Conservation (phyloP, 306 rosid genomes). For the Vigna trinervia region DNA sequence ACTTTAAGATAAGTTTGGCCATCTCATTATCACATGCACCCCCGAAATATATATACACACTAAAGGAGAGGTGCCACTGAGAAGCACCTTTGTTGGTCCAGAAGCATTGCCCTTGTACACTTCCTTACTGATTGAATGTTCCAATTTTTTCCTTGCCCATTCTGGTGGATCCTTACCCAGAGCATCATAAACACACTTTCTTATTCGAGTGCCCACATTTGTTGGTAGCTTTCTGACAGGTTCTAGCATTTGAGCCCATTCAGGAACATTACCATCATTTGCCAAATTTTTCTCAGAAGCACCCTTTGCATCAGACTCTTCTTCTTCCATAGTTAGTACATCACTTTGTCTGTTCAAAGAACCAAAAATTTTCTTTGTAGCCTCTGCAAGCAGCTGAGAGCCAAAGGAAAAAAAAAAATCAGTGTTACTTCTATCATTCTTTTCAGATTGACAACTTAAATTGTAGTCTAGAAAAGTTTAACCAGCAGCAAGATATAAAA, state of each 20-base stretch:
- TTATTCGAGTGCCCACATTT: slow-evolving; percentile 97
- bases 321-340: slow-evolving; percentile 80
- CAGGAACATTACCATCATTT: slow-evolving; percentile 72
- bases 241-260: slow-evolving; percentile 89
- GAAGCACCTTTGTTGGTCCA: slow-evolving; percentile 95
- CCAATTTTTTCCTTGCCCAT: slow-evolving; percentile 84
- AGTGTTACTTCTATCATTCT: slow-evolving; percentile 32
- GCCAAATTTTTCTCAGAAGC: slow-evolving; percentile 56
- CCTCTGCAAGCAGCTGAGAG: slow-evolving; percentile 94
- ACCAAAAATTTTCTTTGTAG: slow-evolving; percentile 83
- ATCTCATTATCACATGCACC: slow-evolving; percentile 2
- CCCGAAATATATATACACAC: neutral
- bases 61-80: slow-evolving; percentile 42
- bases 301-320: slow-evolving; percentile 64
- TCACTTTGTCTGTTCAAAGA: slow-evolving; percentile 62
- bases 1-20: slow-evolving; percentile 16
- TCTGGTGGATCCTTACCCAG: slow-evolving; percentile 85
- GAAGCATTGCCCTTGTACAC: slow-evolving; percentile 99
- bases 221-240: slow-evolving; percentile 98
- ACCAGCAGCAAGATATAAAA: slow-evolving; percentile 33
- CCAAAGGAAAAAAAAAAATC: slow-evolving; percentile 38
- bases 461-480: slow-evolving; percentile 32
- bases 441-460: slow-evolving; percentile 34
- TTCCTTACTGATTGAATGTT: slow-evolving; percentile 93
- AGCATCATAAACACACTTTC: slow-evolving; percentile 94